Percentiles rank a stretch among this genome's conserved stretches.
These are phyloP conservation scores for Aspergillus sp. DNA, from an alignment of 2,329 filamentous ascomycete species.

Conservation along the genomic window DNA sequence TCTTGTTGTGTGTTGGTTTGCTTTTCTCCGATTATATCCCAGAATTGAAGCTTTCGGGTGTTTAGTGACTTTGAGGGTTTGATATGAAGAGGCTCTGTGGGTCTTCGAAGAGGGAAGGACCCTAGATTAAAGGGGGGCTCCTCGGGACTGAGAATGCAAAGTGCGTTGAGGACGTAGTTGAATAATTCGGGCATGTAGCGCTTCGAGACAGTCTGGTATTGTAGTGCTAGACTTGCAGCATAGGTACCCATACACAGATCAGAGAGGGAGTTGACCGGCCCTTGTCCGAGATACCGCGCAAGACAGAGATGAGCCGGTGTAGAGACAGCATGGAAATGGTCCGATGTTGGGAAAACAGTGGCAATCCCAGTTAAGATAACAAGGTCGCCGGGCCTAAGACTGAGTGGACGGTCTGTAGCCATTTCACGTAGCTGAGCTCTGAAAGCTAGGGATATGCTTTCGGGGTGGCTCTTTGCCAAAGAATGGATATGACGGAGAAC, in stretches of 20 bases:
- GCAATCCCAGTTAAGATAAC: constrained; percentile 79
- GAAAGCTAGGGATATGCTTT: constrained; percentile 75
- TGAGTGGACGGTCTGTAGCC: constrained; percentile 51
- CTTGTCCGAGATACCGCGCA: constrained; percentile 77
- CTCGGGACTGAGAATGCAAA: constrained; percentile 65
- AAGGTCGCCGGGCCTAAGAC: constrained; percentile 68
- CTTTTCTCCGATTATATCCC: constrained; percentile 49
- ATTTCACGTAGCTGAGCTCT: constrained; percentile 66
- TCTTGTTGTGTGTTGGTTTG: constrained; percentile 24
- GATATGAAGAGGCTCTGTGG: constrained; percentile 54
- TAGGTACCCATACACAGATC: constrained; percentile 76
- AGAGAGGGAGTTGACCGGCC: constrained; percentile 61
- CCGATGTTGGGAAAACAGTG: constrained; percentile 87
- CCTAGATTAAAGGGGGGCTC: constrained; percentile 51
- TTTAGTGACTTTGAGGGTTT: constrained; percentile 30
- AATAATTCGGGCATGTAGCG: constrained; percentile 87
- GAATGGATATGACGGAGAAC: constrained; percentile 90
- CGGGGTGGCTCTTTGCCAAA: constrained; percentile 78
- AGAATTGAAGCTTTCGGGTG: constrained; percentile 58
- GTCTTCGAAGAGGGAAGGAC: constrained; percentile 62
- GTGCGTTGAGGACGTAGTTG: constrained; percentile 74
- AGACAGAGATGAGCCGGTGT: constrained; percentile 89
- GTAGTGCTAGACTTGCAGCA: constrained; percentile 72
- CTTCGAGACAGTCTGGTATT: constrained; percentile 81
- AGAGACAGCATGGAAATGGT: constrained; percentile 94